phyloP scores from a whole-genome alignment of 2,329 filamentous ascomycete species.

The Epichloe sibirici region DNA sequence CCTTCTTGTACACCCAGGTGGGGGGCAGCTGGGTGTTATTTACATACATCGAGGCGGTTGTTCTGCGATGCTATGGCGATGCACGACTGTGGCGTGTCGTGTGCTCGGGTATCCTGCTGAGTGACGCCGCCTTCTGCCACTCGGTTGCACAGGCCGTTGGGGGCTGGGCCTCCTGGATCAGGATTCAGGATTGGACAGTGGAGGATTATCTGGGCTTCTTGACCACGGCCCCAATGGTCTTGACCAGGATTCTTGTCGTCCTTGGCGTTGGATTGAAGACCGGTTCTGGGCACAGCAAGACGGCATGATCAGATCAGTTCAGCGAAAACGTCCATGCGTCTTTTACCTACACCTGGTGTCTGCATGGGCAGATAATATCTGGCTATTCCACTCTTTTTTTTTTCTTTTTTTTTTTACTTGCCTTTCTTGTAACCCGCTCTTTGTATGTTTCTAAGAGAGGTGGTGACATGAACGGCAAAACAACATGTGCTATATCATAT shows the following conservation, averaged over 20 bases:
- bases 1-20: constrained; percentile 12
- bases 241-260: constrained; percentile 18
- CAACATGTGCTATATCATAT: no score
- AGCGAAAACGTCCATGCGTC: no score
- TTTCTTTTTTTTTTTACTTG: accelerated
- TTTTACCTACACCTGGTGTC: no score
- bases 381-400: no score
- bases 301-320: background rate
- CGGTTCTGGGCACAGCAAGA: background rate
- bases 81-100: constrained; percentile 22
- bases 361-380: no score
- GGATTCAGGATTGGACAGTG: constrained; percentile 15
- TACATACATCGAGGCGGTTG: constrained; percentile 24
- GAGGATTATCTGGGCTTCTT: constrained; percentile 17
- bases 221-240: constrained; percentile 16
- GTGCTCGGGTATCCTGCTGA: constrained; percentile 24
- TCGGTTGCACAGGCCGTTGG: constrained; percentile 22
- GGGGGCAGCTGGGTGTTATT: constrained; percentile 18
- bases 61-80: constrained; percentile 22
- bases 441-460: no score
- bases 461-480: no score
- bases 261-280: constrained; percentile 15
- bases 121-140: constrained; percentile 18
- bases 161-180: constrained; percentile 17
- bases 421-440: no score